These are phyloP conservation scores for Coemansia sp. DNA, from an alignment of 192 early-diverging fungal species.

Conservation along the genomic window DNA sequence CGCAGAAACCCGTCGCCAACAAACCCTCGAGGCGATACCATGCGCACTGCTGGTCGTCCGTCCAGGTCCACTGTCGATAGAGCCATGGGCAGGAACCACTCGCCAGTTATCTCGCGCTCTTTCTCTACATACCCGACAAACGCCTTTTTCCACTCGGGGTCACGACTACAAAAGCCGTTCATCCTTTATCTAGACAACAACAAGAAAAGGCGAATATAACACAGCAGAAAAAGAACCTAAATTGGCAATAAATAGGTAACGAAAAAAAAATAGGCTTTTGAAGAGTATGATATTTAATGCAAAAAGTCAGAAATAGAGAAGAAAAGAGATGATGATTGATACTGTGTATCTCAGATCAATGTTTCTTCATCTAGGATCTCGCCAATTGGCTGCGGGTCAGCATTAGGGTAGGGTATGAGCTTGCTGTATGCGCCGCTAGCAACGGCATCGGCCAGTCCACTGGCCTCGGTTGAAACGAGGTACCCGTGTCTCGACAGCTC, in stretches of 20 bases:
- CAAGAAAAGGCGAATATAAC: not conserved
- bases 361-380: constrained; percentile 52
- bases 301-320: not conserved
- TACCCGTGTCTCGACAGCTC: constrained; percentile 64
- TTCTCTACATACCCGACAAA: constrained; percentile 30
- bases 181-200: not conserved
- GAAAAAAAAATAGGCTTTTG: not conserved
- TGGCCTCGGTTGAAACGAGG: constrained; percentile 43
- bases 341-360: not conserved
- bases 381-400: constrained; percentile 50
- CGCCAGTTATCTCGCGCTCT: constrained; percentile 26
- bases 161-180: constrained; percentile 25
- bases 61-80: constrained; percentile 47
- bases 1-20: constrained; percentile 47
- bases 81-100: constrained; percentile 35
- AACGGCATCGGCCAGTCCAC: constrained; percentile 20
- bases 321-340: not conserved
- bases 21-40: constrained; percentile 48
- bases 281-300: not conserved
- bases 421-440: constrained; percentile 5
- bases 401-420: constrained; percentile 41
- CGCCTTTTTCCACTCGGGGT: constrained; percentile 50
- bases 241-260: not conserved
- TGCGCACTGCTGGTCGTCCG: constrained; percentile 46
- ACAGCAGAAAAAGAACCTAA: not conserved